Conservation (phyloP, 371 early-diverging fungal species). For the Syncephalis fuscata region DNA sequence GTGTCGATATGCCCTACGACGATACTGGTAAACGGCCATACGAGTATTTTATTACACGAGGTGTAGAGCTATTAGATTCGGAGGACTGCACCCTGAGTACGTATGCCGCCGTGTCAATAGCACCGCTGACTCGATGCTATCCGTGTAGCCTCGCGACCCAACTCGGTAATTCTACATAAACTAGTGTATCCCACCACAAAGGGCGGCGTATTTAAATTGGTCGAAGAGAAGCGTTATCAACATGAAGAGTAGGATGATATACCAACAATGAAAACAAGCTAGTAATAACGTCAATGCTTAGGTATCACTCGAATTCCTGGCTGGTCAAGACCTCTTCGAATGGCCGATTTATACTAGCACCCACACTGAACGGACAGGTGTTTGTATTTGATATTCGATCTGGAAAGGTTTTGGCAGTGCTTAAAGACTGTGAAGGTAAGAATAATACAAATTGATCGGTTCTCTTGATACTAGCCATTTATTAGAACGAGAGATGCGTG, state of each 20-base stretch:
- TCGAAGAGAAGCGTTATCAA: conserved; percentile 46
- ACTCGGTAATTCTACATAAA: conserved; percentile 64
- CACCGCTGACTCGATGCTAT: too few species aligned
- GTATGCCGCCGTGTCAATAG: too few species aligned
- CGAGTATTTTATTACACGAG: conserved; percentile 69
- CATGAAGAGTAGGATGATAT: conserved; percentile 50
- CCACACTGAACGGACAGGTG: conserved; percentile 73
- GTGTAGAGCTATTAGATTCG: conserved; percentile 76
- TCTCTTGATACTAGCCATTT: conserved; percentile 26
- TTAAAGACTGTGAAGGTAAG: conserved; percentile 64
- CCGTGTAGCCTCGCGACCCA: conserved; percentile 66
- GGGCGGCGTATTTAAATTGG: conserved; percentile 46
- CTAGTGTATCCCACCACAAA: conserved; percentile 52
- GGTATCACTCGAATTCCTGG: conserved; percentile 84
- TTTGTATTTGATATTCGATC: conserved; percentile 59
- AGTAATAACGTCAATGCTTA: conserved; percentile 6
- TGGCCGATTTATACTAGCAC: conserved; percentile 70
- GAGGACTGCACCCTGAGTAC: conserved; percentile 59
- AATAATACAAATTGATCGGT: not conserved
- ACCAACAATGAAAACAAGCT: not conserved
- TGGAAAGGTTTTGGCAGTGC: conserved; percentile 50
- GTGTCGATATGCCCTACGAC: conserved; percentile 41
- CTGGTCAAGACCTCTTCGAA: conserved; percentile 70
- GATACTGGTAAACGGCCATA: conserved; percentile 12
- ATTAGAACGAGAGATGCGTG: conserved; percentile 69